Base-by-base conservation (phyloP, 495 filamentous ascomycete genomes). In the Durotheca rogersii region DNA sequence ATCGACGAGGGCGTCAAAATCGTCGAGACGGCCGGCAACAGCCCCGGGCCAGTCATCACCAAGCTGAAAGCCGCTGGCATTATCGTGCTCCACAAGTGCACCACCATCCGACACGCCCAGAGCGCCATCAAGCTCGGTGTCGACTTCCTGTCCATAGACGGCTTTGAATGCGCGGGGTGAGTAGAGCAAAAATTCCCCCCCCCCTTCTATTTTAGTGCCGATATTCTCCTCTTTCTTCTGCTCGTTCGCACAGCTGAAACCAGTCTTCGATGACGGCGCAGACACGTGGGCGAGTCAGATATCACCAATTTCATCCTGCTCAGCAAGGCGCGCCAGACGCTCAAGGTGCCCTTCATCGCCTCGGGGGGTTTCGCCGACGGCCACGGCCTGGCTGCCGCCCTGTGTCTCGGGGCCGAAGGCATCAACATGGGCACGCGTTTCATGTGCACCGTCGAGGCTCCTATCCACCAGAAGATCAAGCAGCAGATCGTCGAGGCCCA, bases 231-330 rank as follows among this genome's bases (percentile, higher is more conserved):
- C n/a, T n/a, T n/a, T n/a, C n/a, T 23, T 25, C 29, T 45, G 16
- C 37, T 45, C 27, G 55, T 34, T 49, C 30, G 34, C 21, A 43
- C 39, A 37, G 32, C 53, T 51, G 14, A 56, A 39, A 47, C 47
- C 4, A 37, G 23, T 17, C 51, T 18, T 48, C 15, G 16, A 15
- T 40, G 33, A 27, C 9, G 18, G 21, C 20, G 50, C 38, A 76
- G 73, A 61, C 74, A 77, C 67, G 91, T 98, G 40, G 93, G 93
- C 55, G 93, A 98, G 76, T 80, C 80, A 34, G 93, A 98, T 62
- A 95, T 98, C 69, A 96, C 93, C 54, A 98, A 98, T 70, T 93
- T 97, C 70, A 95, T 98, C 53, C 81, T 98, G 6, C 77, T 97
- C 33, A 84, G 81, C 67, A 79, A 89, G 33, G 93, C 93, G 27